Evolutionary conservation across 345 rosid species (phyloP), one percentile per base, ranked within the genome.

Genomic region (Cardamine resedifolia): DNA sequence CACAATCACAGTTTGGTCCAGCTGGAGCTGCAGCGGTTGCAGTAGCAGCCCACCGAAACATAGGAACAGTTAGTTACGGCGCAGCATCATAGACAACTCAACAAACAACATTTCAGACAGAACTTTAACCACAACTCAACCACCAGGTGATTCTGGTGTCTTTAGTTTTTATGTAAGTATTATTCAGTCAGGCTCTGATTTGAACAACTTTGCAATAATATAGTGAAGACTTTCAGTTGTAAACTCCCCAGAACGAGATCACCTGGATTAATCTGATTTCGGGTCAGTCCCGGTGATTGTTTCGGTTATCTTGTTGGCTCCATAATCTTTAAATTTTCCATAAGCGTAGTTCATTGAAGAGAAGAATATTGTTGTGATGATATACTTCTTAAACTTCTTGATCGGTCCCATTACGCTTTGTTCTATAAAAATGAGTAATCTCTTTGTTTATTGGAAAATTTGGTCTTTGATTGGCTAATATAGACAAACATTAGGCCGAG

Each of bases 1-100:
- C 96, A 44, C 94, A 91, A 56, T 78, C 98, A 48, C 96, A 91
- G 82, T 89, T 81, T 26, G 92, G 92, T 43, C 87, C 88, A 2
- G 93, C 79, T 2, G 90, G 87, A 34, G 91, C 90, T 2, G 93
- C 90, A 3, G 95, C 91, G 2, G 94, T 89, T 21, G 89, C 90
- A 18, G 89, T 87, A 26, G 88, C 92, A 33, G 92, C 90, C 58
- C 96, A 84, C 67, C 71, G 89, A 73, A 90, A 82, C 68, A 78
- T 81, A 27, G 89, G 83, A 28, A 74, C 91, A 0, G 70, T 83
- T 60, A 80, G 75, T 50, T 82, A 86, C 61, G 77, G 83, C 10
- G 70, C 81, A 64, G 69, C 82, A 58, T 81, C 82, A 12, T 72
- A 73, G 74, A 38, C 55, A 53, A 47, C 47, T 33, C 63, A 56